Evolutionary conservation across 208 protist species (phyloP), one percentile per base, ranked within the genome.

Genomic region (Zelonia costaricensis): DNA sequence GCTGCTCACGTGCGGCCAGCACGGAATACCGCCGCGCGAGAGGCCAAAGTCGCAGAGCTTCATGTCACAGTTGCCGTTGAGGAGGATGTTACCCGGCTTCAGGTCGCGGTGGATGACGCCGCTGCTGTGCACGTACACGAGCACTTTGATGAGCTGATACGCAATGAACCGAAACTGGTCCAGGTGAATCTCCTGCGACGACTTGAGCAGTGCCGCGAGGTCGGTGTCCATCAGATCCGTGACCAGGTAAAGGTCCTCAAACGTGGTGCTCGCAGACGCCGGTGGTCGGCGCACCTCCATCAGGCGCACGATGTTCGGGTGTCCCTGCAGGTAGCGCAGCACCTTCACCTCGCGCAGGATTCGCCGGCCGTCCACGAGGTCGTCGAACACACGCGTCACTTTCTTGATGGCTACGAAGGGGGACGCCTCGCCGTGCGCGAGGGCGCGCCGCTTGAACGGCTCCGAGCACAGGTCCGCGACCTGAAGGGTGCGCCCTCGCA

Each of bases 341-440:
- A 98, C 31, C 61, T 92, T 85, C 39, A 99, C 79, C 71, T 99
- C 98, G 18, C 98, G 77, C 45, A 98, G 61, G 3, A 92, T 97
- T 13, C 97, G 85, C 39, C 98, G 98, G 10, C 88, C 84, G 54
- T 98, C 97, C n/a, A 95, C 91, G 2, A 95, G 48, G 54, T 98
- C 85, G 18, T 95, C 76, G 62, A 99, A 98, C 4, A 94, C 81
- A 27, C 92, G 86, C 0, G 63, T 36, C 44, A 99, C 88, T 63
- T 98, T 99, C 64, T 99, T 99, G 57, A 99, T 98, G 5, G 97
- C 98, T 2, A 98, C 93, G 25, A 90, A 85, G 15, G 77, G 64
- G 0, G 70, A 75, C 45, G 20, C 38, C 44, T 62, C 45, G 20
- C 63, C 69, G 36, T 28, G 60, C 8, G 58, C 31, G 23, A 77